Conservation (phyloP, 108 stramenopile genomes). For the Skeletonema potamos region DNA sequence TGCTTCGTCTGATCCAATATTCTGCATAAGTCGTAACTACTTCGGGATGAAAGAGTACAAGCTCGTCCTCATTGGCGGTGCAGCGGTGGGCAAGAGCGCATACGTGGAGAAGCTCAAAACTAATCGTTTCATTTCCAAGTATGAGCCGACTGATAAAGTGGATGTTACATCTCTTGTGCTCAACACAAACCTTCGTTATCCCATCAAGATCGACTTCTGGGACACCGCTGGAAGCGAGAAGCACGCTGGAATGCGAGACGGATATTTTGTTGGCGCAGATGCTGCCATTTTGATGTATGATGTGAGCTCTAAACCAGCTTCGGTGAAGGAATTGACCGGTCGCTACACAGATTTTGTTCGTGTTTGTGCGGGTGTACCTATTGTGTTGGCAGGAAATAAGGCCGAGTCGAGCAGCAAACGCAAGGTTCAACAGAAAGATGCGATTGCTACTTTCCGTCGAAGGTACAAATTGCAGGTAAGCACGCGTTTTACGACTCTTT, state of each 20-base stretch:
- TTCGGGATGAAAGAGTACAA: conserved; percentile 68
- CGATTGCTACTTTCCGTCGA: conserved; percentile 82
- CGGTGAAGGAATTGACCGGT: conserved; percentile 85
- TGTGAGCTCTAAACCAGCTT: conserved; percentile 69
- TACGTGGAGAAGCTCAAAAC: conserved; percentile 85
- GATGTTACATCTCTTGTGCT: conserved; percentile 78
- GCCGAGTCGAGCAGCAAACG: conserved; percentile 89
- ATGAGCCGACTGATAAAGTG: conserved; percentile 61
- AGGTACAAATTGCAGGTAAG: conserved; percentile 65
- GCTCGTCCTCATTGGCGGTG: conserved; percentile 84
- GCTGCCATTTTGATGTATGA: conserved; percentile 88
- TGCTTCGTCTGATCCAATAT: background rate
- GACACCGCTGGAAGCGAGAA: conserved; percentile 89
- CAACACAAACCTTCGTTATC: conserved; percentile 83
- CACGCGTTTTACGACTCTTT: background rate
- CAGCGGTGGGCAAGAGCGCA: conserved; percentile 91
- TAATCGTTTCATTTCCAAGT: conserved; percentile 83
- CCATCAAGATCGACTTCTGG: conserved; percentile 88
- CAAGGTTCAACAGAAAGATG: conserved; percentile 51
- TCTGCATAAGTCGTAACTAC: background rate
- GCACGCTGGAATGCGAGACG: conserved; percentile 87
- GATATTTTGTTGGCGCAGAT: conserved; percentile 73
- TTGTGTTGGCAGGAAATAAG: conserved; percentile 88
- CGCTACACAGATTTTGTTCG: conserved; percentile 79
- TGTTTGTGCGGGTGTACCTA: conserved; percentile 88